phyloP scores from a whole-genome alignment of 106 monocot genomes.

The Phalaenopsis equestris region DNA sequence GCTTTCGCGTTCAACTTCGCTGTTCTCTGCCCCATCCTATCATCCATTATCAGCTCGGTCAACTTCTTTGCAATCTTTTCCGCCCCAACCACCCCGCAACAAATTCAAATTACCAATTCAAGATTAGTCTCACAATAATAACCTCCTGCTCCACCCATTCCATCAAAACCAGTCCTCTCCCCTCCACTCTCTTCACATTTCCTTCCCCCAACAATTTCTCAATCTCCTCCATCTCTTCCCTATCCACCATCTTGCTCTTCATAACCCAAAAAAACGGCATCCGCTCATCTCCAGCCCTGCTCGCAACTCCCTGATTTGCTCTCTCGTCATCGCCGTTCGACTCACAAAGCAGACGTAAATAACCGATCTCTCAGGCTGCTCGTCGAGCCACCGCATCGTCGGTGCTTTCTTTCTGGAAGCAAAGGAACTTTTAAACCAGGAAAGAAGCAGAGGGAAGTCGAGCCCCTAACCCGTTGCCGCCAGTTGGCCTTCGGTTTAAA shows the following conservation, averaged over 20 bases:
- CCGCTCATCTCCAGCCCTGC: constrained; percentile 51
- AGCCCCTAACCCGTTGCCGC: too few relatives aligned
- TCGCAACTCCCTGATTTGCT: constrained; percentile 36
- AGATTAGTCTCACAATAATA: too few relatives aligned
- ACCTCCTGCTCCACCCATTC: constrained; percentile 55
- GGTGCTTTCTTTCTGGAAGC: neutral
- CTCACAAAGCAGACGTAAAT: constrained; percentile 66
- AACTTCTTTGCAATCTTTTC: constrained; percentile 32
- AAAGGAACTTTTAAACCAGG: too few relatives aligned
- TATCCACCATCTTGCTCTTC: constrained; percentile 41
- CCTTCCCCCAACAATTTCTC: constrained; percentile 31
- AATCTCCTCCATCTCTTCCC: constrained; percentile 26
- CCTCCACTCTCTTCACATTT: constrained; percentile 37
- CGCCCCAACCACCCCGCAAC: constrained; percentile 24
- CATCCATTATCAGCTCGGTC: constrained; percentile 33
- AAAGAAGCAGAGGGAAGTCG: too few relatives aligned
- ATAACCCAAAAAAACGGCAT: constrained; percentile 56
- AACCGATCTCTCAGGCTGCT: constrained; percentile 46
- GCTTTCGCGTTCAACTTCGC: constrained; percentile 13
- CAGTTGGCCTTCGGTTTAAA: too few relatives aligned
- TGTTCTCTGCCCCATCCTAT: constrained; percentile 1
- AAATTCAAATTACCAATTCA: too few relatives aligned
- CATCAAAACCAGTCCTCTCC: constrained; percentile 37
- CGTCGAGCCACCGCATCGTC: constrained; percentile 36
- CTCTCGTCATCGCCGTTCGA: constrained; percentile 31